A percentile compares a stretch with the other conserved stretches of the same genome.
These are phyloP conservation scores for Blakeslea trispora DNA, from an alignment of 371 early-diverging fungal species.

Conservation along the genomic window DNA sequence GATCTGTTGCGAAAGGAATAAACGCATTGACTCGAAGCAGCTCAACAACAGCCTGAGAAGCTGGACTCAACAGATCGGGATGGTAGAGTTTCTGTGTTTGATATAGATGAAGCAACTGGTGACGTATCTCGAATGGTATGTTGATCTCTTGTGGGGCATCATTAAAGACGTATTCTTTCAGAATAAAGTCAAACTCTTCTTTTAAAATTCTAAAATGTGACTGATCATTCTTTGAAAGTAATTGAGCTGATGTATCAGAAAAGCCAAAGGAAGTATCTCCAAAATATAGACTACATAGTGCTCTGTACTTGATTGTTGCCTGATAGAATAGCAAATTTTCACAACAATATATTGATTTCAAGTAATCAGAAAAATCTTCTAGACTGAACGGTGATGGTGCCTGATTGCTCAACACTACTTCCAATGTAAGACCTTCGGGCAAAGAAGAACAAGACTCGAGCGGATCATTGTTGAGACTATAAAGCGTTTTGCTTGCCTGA, in stretches of 20 bases:
- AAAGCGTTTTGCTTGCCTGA: too few species aligned
- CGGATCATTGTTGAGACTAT: too few species aligned
- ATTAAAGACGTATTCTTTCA: conserved; percentile 29
- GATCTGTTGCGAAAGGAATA: conserved; percentile 42
- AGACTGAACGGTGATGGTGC: conserved; percentile 32
- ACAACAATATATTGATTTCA: conserved; percentile 36
- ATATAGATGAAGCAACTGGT: conserved; percentile 29
- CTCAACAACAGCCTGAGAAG: conserved; percentile 38
- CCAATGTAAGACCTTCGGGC: conserved; percentile 40
- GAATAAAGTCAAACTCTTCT: conserved; percentile 33
- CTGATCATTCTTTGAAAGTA: conserved; percentile 23
- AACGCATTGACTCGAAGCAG: conserved; percentile 43
- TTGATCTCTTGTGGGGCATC: conserved; percentile 47
- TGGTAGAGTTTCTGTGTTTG: conserved; percentile 33
- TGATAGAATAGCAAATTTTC: conserved; percentile 43
- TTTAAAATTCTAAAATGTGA: conserved; percentile 30
- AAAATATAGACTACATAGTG: conserved; percentile 15
- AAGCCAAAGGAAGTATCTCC: conserved; percentile 21
- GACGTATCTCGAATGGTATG: conserved; percentile 39
- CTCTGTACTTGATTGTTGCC: conserved; percentile 33
- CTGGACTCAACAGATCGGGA: conserved; percentile 35
- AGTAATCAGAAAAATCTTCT: conserved; percentile 38
- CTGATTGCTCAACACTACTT: conserved; percentile 34
- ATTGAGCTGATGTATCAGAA: not conserved
- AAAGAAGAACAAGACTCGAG: not conserved